phyloP scores from a whole-genome alignment of 805 yeast genomes.

The Wickerhamiella sorbophila region DNA sequence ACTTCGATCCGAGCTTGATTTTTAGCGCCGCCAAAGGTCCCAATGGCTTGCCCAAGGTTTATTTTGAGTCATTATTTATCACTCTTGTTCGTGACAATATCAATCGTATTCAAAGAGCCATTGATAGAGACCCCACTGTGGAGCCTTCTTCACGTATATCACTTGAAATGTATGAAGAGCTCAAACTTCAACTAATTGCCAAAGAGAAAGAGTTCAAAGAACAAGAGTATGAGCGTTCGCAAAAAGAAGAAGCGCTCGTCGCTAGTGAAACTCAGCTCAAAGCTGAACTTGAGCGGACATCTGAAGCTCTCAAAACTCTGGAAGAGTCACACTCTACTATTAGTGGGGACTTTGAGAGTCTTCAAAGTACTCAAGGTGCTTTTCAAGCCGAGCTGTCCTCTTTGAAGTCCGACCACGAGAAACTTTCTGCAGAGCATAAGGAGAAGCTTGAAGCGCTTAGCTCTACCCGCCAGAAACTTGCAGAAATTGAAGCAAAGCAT shows the following conservation, averaged over 20 bases:
- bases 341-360: not conserved
- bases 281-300: not conserved
- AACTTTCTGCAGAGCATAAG: conserved; percentile 16
- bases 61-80: conserved; percentile 51
- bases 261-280: conserved; percentile 3
- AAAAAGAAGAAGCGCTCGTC: conserved; percentile 3
- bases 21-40: conserved; percentile 47
- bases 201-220: conserved; percentile 12
- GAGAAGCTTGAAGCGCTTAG: conserved; percentile 20
- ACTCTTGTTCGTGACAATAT: conserved; percentile 54
- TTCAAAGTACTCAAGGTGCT: not conserved
- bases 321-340: not conserved
- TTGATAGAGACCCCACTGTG: conserved; percentile 56
- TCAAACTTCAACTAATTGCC: conserved; percentile 18
- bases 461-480: conserved; percentile 24
- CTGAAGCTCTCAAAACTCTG: conserved; percentile 1
- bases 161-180: conserved; percentile 37
- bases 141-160: conserved; percentile 60
- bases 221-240: not conserved
- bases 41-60: conserved; percentile 79
- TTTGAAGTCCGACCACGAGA: conserved; percentile 6
- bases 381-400: not conserved
- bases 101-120: conserved; percentile 49
- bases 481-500: conserved; percentile 21
- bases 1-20: conserved; percentile 30